Base-by-base conservation (phyloP, 2,329 filamentous ascomycete species). In the Colletotrichum nymphaeae region DNA sequence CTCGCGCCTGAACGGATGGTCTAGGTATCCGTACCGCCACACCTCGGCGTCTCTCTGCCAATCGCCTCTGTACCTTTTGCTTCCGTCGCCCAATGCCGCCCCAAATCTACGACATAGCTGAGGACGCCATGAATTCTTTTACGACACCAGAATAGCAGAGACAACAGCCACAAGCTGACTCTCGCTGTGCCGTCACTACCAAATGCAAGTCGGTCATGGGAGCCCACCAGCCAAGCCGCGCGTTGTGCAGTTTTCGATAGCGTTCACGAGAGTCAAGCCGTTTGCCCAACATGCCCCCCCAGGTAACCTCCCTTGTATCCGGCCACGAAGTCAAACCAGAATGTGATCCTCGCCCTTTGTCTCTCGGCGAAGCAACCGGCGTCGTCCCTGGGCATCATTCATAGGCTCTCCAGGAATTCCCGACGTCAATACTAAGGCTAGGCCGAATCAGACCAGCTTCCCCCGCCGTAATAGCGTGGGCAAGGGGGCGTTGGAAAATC, bases 181-280 rank as follows among this genome's bases (percentile, higher is more conserved):
- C 46, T 53, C 30, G 22, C 28, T 35, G 37, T 6, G 12, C 30
- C n/a, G 11, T 35, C 37, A 30, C 24, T 22, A 24, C 11, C 63
- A 58, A 30, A 14, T 30, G 37, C 37, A 19, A 24, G 28, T 19
- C 12, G 5, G 26, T 8, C 12, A 12, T 5, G n/a, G 42, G 22
- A 52, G 24, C 53, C 19, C 68, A 58, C 24, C n/a, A 46, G 42
- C n/a, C 24, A 30, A 22, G 52, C 9, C 65, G 24, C 58, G 30
- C 37, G 58, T 69, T 24, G 52, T 35, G 58, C 69, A 72, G 37
- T 12, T n/a, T 63, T 46, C 69, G 32, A 72, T 72, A 63, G 49
- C 42, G 32, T 49, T 16, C 3, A 22, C 4, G 14, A 8, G 53
- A 24, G 22, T 32, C 14, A 11, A 28, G 22, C 19, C 42, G 57